Percentiles rank a stretch among this genome's conserved stretches.
Conservation (phyloP, 441 rosid species). For the Brassica hybrid region DNA sequence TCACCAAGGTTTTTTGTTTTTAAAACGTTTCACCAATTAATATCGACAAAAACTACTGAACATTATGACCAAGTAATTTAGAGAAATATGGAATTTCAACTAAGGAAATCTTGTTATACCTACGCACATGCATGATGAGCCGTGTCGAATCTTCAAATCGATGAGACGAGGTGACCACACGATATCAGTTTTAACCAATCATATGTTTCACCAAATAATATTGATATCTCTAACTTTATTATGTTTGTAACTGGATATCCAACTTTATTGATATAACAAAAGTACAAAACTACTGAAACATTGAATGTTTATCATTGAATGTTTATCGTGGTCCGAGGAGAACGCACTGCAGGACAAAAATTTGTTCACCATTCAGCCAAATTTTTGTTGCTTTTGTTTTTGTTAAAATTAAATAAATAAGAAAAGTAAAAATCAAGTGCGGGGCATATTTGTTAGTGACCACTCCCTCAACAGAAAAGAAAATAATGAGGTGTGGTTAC, state of each 20-base stretch:
- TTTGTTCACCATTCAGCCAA: too few relatives aligned
- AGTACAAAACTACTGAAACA: background rate
- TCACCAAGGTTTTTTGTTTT: too few relatives aligned
- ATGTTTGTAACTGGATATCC: background rate
- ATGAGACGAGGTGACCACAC: background rate
- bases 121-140: conserved; percentile 1
- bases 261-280: background rate
- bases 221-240: background rate
- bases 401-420: too few relatives aligned
- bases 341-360: background rate
- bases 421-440: too few relatives aligned
- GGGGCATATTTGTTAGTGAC: background rate
- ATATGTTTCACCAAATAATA: conserved; percentile 1
- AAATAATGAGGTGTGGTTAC: background rate
- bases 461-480: too few relatives aligned
- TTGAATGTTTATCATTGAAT: background rate
- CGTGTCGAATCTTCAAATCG: background rate
- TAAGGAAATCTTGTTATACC: background rate
- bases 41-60: too few relatives aligned
- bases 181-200: background rate
- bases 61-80: background rate
- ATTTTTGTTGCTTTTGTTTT: too few relatives aligned
- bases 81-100: background rate
- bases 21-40: too few relatives aligned
- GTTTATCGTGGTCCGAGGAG: background rate